Base-by-base conservation (phyloP, 1,139 yeast species). In the Hansenula lynferdii region DNA sequence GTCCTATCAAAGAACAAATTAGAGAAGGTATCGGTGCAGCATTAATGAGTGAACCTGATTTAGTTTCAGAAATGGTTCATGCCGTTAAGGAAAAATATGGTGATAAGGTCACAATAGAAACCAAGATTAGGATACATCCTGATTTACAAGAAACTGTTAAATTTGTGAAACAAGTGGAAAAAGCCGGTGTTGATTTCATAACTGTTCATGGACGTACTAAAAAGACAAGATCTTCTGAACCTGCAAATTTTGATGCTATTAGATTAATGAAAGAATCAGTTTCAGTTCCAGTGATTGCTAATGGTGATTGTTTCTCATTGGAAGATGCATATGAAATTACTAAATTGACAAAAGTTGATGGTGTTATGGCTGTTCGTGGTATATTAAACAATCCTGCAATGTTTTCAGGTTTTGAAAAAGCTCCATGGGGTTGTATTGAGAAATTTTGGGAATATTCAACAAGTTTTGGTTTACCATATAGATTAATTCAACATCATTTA, bases 1-100 rank as follows among this genome's bases (percentile, higher is more conserved):
- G 98, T 62, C 98, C 98, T 1, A 89, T 92, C 37, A 85, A 82
- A 47, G 97, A 92, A 49, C 98, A 92, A 59, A 86, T 86, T 6
- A 72, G 96, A 34, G 97, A 89, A 58, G 98, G 98, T 15, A 89
- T 92, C 20, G 98, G 98, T 5, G 97, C 97, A 1, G 97, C 97
- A 0, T 69, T 92, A 40, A 90, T 92, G 89, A 68, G 80, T 22
- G 80, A 85, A 46, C 87, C 94, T 0, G 87, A 86, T 28, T 65
- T 82, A 36, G 95, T 94, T 5, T 75, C 92, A 1, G 71, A 74
- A 2, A 85, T 92, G 96, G 96, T 92, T 3, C 65, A 69, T 36
- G 86, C 87, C 1, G 95, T 89, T 23, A 90, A 90, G 55, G 67
- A 68, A 2, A 78, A 72, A 53, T 86, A 81, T 53, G 95, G 95